Percentiles rank a stretch among this genome's conserved stretches.
phyloP scores from a whole-genome alignment of 2,329 filamentous ascomycete species.

The Cytospora piceicola region DNA sequence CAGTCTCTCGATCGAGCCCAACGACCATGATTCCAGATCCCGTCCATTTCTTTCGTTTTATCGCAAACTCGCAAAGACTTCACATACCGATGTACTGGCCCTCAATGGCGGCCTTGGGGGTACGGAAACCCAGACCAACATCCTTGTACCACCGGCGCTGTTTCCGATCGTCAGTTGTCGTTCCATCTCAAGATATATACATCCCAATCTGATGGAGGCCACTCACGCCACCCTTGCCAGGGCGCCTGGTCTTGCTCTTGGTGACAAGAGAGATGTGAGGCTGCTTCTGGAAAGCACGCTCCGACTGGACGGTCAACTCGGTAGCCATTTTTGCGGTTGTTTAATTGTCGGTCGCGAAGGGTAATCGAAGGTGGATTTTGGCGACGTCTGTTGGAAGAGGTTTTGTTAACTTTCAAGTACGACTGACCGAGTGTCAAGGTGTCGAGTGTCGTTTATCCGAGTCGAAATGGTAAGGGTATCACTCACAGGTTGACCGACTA shows the following conservation, averaged over 20 bases:
- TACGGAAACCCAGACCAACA: slow-evolving; percentile 98
- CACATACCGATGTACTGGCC: slow-evolving; percentile 97
- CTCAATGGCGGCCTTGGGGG: slow-evolving; percentile 98
- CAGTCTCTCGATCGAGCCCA: slow-evolving; percentile 3
- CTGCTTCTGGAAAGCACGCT: slow-evolving; percentile 99
- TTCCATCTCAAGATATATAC: not conserved
- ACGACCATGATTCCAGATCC: not conserved
- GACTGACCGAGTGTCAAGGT: slow-evolving; percentile 33
- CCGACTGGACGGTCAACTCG: slow-evolving; percentile 99
- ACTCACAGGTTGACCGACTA: slow-evolving; percentile 31
- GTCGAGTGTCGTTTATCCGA: slow-evolving; percentile 23
- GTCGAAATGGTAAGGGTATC: slow-evolving; percentile 13
- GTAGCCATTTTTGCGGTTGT: slow-evolving; percentile 79
- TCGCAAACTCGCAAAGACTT: slow-evolving; percentile 14
- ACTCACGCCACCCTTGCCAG: slow-evolving; percentile 91
- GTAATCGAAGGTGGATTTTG: slow-evolving; percentile 34
- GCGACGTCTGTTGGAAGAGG: slow-evolving; percentile 35
- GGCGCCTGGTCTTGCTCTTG: slow-evolving; percentile 86
- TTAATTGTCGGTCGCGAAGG: slow-evolving; percentile 46
- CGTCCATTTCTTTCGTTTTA: not conserved
- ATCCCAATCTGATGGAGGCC: slow-evolving; percentile 37
- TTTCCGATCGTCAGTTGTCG: slow-evolving; percentile 23
- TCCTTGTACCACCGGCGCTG: slow-evolving; percentile 83
- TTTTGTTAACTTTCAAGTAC: slow-evolving; percentile 37
- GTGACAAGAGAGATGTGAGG: slow-evolving; percentile 99